phyloP scores from a whole-genome alignment of 129 eudicot genomes.

The Chrysanthemum seticuspe region DNA sequence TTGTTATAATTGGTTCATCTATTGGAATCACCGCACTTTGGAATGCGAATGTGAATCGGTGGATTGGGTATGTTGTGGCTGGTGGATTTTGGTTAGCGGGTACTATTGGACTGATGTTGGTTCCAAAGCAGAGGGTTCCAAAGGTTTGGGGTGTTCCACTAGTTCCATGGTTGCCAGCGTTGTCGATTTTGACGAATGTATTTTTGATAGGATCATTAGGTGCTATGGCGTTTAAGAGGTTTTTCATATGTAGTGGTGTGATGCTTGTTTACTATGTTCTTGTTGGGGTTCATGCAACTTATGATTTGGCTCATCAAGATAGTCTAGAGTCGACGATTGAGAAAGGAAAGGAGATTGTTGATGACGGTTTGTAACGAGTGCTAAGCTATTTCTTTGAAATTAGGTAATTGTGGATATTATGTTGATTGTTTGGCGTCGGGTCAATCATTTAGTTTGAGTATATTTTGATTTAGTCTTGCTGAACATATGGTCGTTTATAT shows the following conservation, averaged over 20 bases:
- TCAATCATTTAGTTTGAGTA: background rate
- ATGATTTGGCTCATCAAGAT: slow-evolving; percentile 69
- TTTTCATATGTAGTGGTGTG: slow-evolving; percentile 69
- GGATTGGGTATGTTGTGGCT: slow-evolving; percentile 51
- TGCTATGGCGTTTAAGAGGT: slow-evolving; percentile 53
- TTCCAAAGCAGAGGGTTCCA: slow-evolving; percentile 49
- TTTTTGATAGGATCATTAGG: slow-evolving; percentile 81
- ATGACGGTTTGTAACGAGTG: slow-evolving; percentile 6
- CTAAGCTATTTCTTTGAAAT: background rate
- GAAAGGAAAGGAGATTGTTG: slow-evolving; percentile 30
- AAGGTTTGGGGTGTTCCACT: slow-evolving; percentile 89
- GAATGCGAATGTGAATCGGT: slow-evolving; percentile 36
- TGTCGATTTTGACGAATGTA: slow-evolving; percentile 64
- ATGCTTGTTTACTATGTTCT: slow-evolving; percentile 73
- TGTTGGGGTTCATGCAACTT: slow-evolving; percentile 83
- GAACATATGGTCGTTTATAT: background rate
- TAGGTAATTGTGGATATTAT: slow-evolving; percentile 11
- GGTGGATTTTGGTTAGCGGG: slow-evolving; percentile 60
- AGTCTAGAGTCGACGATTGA: slow-evolving; percentile 27
- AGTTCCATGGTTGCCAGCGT: slow-evolving; percentile 76
- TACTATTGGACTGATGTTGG: slow-evolving; percentile 51
- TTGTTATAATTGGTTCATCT: slow-evolving; percentile 51
- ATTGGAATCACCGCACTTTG: slow-evolving; percentile 52
- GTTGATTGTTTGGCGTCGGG: slow-evolving; percentile 22
- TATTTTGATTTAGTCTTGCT: background rate